Evolutionary conservation across 139 green algal genomes (phyloP).

Genomic region (Mesotaenium endlicherianum): DNA sequence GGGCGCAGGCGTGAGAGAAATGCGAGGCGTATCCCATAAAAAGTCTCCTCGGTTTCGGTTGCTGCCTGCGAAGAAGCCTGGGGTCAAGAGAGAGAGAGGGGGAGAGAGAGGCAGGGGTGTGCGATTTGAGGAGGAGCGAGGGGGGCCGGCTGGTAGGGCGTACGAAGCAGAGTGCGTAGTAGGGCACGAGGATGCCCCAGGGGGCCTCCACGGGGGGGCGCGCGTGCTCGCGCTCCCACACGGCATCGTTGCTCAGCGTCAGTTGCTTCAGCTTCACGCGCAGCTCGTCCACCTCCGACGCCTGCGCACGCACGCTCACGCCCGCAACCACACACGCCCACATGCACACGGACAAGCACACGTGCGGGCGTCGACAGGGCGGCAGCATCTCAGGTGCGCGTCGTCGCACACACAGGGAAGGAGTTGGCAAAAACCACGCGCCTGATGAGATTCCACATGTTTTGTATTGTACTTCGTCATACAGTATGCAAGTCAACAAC

Average conservation of each 20-base stretch:
- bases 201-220: constrained; percentile 41
- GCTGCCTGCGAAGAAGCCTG: too few relatives aligned
- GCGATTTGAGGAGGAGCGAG: too few relatives aligned
- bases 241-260: constrained; percentile 71
- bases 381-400: too few relatives aligned
- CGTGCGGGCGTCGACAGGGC: neutral
- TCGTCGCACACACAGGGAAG: too few relatives aligned
- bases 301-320: neutral
- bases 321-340: neutral
- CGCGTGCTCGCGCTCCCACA: constrained; percentile 72
- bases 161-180: constrained; percentile 49
- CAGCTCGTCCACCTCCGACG: constrained; percentile 45
- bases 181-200: constrained; percentile 52
- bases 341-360: neutral
- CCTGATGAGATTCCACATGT: too few relatives aligned
- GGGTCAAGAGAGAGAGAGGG: too few relatives aligned
- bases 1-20: neutral
- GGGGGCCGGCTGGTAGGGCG: too few relatives aligned
- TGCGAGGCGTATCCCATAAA: neutral
- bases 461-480: too few relatives aligned
- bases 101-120: too few relatives aligned
- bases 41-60: too few relatives aligned
- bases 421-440: too few relatives aligned
- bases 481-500: too few relatives aligned
- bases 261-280: constrained; percentile 59